These are phyloP conservation scores for Acmispon strigosus DNA, from an alignment of 306 rosid species.

Conservation along the genomic window DNA sequence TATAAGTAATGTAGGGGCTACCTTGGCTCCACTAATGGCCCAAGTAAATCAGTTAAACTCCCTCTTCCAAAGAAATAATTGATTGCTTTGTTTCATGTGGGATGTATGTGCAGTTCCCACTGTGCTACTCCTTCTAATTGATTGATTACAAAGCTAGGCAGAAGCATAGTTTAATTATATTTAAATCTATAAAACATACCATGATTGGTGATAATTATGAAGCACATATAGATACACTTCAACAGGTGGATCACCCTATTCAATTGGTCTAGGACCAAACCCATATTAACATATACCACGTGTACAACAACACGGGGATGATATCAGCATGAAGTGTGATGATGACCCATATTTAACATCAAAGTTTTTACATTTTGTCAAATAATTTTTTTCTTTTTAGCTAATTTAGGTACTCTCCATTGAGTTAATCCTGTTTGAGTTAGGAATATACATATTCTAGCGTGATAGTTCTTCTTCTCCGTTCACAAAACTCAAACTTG, in stretches of 20 bases:
- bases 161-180: not conserved
- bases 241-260: constrained; percentile 33
- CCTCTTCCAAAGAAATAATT: constrained; percentile 19
- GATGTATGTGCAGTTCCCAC: constrained; percentile 22
- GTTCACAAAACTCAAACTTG: no score
- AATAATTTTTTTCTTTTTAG: no score
- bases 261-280: constrained; percentile 69
- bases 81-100: constrained; percentile 23
- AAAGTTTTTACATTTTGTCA: no score
- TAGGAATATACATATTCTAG: no score
- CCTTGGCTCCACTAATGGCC: constrained; percentile 18
- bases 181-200: not conserved
- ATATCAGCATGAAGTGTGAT: constrained; percentile 81
- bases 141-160: constrained; percentile 16
- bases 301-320: constrained; percentile 48
- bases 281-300: constrained; percentile 47
- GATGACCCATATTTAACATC: constrained; percentile 30
- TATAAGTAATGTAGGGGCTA: not conserved
- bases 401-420: no score
- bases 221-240: constrained; percentile 32
- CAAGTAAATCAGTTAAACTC: constrained; percentile 11
- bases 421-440: no score
- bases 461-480: no score
- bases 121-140: not conserved
- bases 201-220: constrained; percentile 23